A percentile compares a stretch with the other conserved stretches of the same genome.
Evolutionary conservation across 805 yeast genomes (phyloP).

Genomic region (Wickerhamiella alocasiicola): DNA sequence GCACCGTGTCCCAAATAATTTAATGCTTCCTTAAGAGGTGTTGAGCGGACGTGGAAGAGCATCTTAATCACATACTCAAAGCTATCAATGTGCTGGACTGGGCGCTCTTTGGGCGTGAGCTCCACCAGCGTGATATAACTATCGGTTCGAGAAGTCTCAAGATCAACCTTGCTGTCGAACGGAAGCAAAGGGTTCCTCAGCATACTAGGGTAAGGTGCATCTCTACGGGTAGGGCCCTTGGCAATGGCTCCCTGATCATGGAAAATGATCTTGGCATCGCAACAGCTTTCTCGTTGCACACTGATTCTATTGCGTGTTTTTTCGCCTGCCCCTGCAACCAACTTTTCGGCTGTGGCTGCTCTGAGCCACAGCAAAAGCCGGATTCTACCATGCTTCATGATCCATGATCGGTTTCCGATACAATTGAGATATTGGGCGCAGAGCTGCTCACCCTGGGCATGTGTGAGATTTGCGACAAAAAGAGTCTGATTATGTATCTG

Average conservation of each 20-base stretch:
- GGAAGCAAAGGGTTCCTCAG: slow-evolving; percentile 14
- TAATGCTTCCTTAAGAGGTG: slow-evolving; percentile 37
- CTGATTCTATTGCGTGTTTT: slow-evolving; percentile 48
- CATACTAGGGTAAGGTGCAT: slow-evolving; percentile 14
- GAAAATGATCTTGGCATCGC: slow-evolving; percentile 35
- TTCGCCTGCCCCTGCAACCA: slow-evolving; percentile 44
- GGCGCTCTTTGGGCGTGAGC: slow-evolving; percentile 36
- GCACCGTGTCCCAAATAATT: slow-evolving; percentile 75
- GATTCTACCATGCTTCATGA: slow-evolving; percentile 59
- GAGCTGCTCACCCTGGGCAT: slow-evolving; percentile 49
- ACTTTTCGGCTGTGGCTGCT: slow-evolving; percentile 46
- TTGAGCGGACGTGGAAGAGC: slow-evolving; percentile 37
- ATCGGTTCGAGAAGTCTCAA: background rate
- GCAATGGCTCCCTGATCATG: slow-evolving; percentile 12
- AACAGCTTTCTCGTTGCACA: slow-evolving; percentile 49
- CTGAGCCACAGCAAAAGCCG: slow-evolving; percentile 61
- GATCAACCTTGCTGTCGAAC: background rate
- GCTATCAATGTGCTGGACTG: slow-evolving; percentile 37
- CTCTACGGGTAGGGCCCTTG: background rate
- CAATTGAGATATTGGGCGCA: slow-evolving; percentile 66
- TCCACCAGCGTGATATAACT: slow-evolving; percentile 40
- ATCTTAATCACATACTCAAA: slow-evolving; percentile 59
- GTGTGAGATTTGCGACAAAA: slow-evolving; percentile 46
- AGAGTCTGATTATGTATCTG: slow-evolving; percentile 43
- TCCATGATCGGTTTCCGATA: slow-evolving; percentile 58